Percentiles rank a stretch among this genome's conserved stretches.
Evolutionary conservation across 2,329 filamentous ascomycete species (phyloP).

Genomic region (Exophiala viscosa): DNA sequence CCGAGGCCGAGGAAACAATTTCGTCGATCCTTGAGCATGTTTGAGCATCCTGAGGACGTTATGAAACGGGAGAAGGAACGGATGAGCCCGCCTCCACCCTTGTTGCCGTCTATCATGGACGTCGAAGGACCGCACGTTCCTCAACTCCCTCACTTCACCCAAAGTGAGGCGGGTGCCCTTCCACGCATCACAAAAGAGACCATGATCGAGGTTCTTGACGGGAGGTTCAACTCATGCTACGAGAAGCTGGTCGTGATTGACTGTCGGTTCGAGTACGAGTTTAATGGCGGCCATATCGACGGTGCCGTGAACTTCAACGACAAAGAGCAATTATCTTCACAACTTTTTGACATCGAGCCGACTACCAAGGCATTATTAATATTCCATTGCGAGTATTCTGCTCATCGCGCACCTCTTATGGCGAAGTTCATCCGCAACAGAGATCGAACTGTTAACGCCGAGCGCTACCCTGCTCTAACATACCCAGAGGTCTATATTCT

Average conservation of each 20-base stretch:
- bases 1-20: conserved; percentile 81
- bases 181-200: conserved; percentile 81
- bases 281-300: conserved; percentile 90
- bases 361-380: conserved; percentile 74
- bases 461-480: conserved; percentile 81
- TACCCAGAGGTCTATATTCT: conserved; percentile 97
- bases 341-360: conserved; percentile 68
- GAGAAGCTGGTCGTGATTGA: conserved; percentile 85
- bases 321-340: conserved; percentile 76
- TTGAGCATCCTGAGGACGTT: conserved; percentile 83
- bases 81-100: conserved; percentile 45
- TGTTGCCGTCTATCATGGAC: conserved; percentile 74
- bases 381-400: conserved; percentile 98
- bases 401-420: conserved; percentile 93
- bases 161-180: conserved; percentile 78
- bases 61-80: conserved; percentile 70
- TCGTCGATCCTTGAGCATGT: conserved; percentile 94
- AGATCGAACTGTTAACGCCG: conserved; percentile 80
- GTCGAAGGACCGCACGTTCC: conserved; percentile 63
- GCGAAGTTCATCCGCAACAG: conserved; percentile 86
- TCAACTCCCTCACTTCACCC: conserved; percentile 76
- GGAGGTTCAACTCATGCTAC: conserved; percentile 71
- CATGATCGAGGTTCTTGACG: conserved; percentile 81
- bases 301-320: conserved; percentile 95
- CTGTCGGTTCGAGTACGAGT: conserved; percentile 98